Base-by-base conservation (phyloP, 108 stramenopile species). In the Chaetoceros muelleri region DNA sequence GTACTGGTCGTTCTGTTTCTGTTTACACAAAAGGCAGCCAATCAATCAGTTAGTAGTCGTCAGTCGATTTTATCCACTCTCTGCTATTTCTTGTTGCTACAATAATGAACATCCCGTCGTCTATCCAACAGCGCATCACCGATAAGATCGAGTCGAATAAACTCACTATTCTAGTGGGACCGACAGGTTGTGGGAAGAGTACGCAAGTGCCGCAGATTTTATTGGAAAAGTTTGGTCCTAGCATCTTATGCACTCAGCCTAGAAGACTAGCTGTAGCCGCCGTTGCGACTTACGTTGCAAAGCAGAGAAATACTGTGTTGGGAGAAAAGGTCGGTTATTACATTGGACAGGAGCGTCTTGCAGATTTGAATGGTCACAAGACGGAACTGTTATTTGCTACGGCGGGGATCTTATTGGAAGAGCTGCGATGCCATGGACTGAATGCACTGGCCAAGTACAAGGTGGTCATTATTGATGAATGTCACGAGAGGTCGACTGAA, bases 281-380 rank as follows among this genome's bases (percentile, higher is more conserved):
- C 8, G 74, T 75, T 8, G 55, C 74, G 2, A 47, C 59, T 26
- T 57, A 60, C 22, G 70, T 75, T 20, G 74, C 74, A 3, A 2
- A 55, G 5, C 57, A 71, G 31, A 53, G 74, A 8, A 31, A 30
- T 24, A 30, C 40, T 24, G 18, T 23, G 1, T 34, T 75, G 48
- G 74, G 74, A 25, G 34, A 52, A 17, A 70, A 75, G 31, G 70
- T 75, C 22, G 74, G 74, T 30, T 75, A 75, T 64, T 70, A 75
- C 44, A 64, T 75, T 20, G 74, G 74, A 30, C 74, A 75, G 28
- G 52, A 65, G 25, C 46, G 34, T 25, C 46, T 55, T 2, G 30
- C 61, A 3, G 50, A 21, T 10, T 22, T 46, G 1, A n/a, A n/a
- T n/a, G n/a, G n/a, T n/a, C 3, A 56, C 5, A 30, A 45, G 13